These are phyloP conservation scores for Stramenopiles sp. DNA, from an alignment of 352 stramenopile species.

Conservation along the genomic window DNA sequence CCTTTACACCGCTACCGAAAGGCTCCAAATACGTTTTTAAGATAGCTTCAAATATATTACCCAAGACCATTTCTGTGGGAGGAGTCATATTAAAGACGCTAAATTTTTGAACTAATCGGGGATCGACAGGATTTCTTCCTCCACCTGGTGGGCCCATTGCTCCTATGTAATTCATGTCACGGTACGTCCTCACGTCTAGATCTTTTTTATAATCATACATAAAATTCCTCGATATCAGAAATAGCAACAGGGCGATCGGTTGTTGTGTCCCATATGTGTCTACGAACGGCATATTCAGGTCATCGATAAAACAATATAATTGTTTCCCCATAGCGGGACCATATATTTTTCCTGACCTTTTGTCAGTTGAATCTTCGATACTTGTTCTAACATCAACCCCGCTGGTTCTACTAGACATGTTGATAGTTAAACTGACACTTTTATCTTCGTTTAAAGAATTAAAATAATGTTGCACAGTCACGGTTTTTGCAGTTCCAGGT, in stretches of 20 bases:
- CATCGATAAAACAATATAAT: constrained; percentile 79
- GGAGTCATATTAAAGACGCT: constrained; percentile 84
- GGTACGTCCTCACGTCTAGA: constrained; percentile 68
- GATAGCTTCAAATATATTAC: constrained; percentile 77
- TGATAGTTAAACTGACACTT: constrained; percentile 49
- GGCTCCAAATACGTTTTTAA: constrained; percentile 60
- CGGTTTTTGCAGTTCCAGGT: constrained; percentile 77
- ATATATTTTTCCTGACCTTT: constrained; percentile 78
- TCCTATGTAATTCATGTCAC: constrained; percentile 74
- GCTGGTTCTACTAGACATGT: constrained; percentile 79
- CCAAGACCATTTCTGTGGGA: constrained; percentile 62
- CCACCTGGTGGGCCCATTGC: constrained; percentile 81
- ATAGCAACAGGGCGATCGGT: constrained; percentile 76
- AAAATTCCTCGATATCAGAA: constrained; percentile 63
- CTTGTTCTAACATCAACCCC: constrained; percentile 73
- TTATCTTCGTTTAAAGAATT: constrained; percentile 39
- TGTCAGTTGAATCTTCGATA: constrained; percentile 83
- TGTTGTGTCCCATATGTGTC: constrained; percentile 85
- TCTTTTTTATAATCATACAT: constrained; percentile 87
- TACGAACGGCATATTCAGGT: constrained; percentile 89
- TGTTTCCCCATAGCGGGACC: constrained; percentile 74
- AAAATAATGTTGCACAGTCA: constrained; percentile 81
- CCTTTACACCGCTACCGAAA: constrained; percentile 60
- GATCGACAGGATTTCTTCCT: constrained; percentile 75
- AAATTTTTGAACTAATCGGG: constrained; percentile 76